Percentiles rank a stretch among this genome's conserved stretches.
These are phyloP conservation scores for Talaromyces adpressus DNA, from an alignment of 495 filamentous ascomycete genomes.

Conservation along the genomic window DNA sequence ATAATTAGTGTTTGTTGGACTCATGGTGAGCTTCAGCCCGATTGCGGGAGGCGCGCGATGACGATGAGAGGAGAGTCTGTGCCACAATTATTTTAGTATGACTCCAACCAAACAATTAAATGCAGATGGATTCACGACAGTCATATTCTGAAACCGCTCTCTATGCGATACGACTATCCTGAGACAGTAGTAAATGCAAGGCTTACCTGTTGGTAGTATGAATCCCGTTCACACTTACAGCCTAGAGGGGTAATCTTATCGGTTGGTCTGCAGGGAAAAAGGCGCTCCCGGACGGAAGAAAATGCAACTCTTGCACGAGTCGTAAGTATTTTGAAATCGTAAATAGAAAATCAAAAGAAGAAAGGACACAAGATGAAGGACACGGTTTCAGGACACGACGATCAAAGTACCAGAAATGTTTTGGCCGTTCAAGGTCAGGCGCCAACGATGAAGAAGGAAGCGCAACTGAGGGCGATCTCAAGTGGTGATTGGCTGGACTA, in stretches of 20 bases:
- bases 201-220: not conserved
- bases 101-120: not conserved
- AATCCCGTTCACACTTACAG: not conserved
- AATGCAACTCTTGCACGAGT: not conserved
- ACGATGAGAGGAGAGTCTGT: conserved; percentile 4
- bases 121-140: not conserved
- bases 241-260: not conserved
- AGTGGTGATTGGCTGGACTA: conserved; percentile 2
- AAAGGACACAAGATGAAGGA: not conserved
- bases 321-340: not conserved
- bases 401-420: not conserved
- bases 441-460: conserved; percentile 1
- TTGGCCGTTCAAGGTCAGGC: conserved; percentile 1
- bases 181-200: not conserved
- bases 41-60: conserved; percentile 5
- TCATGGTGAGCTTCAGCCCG: conserved; percentile 22
- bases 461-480: not conserved
- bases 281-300: conserved; percentile 9
- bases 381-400: not conserved
- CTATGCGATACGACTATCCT: not conserved
- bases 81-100: not conserved
- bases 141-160: not conserved
- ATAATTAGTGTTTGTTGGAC: conserved; percentile 30
- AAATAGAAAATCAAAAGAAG: not conserved
- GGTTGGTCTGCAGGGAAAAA: not conserved